Percentiles rank a stretch among this genome's conserved stretches.
Evolutionary conservation across 257 asterid genomes (phyloP).

Genomic region (Salvia miltiorrhiza): DNA sequence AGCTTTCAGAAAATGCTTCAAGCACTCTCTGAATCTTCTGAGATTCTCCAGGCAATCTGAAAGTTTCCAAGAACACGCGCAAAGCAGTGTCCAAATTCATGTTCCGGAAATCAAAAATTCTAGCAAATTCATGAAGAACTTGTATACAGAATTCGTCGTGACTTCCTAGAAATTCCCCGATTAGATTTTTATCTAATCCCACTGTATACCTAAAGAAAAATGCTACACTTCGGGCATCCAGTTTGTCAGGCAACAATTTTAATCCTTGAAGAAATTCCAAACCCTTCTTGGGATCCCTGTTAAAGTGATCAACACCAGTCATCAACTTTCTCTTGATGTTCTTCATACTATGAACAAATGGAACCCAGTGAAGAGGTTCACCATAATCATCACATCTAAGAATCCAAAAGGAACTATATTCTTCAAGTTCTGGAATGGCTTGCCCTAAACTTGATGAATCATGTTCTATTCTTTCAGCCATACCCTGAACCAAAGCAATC

Average conservation of each 20-base stretch:
- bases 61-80: slow-evolving; percentile 84
- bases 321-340: slow-evolving; percentile 68
- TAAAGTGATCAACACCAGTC: slow-evolving; percentile 86
- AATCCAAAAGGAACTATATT: slow-evolving; percentile 71
- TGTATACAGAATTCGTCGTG: slow-evolving; percentile 82
- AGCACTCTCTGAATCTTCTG: slow-evolving; percentile 95
- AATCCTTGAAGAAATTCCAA: slow-evolving; percentile 71
- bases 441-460: slow-evolving; percentile 43
- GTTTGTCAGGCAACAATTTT: slow-evolving; percentile 66
- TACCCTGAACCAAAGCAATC: slow-evolving; percentile 79
- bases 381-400: slow-evolving; percentile 54
- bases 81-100: slow-evolving; percentile 85
- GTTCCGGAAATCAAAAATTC: slow-evolving; percentile 66
- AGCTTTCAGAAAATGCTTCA: slow-evolving; percentile 92
- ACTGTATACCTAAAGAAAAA: slow-evolving; percentile 67
- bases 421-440: slow-evolving; percentile 40
- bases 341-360: slow-evolving; percentile 69
- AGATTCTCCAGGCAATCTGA: slow-evolving; percentile 93
- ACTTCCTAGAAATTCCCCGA: slow-evolving; percentile 84
- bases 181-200: slow-evolving; percentile 76
- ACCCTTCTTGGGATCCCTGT: slow-evolving; percentile 81
- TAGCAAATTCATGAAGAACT: slow-evolving; percentile 87
- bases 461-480: slow-evolving; percentile 71
- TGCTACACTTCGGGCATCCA: slow-evolving; percentile 75
- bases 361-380: slow-evolving; percentile 76